Evolutionary conservation across 768 basidiomycete genomes (phyloP).

Genomic region (Cantharellus cinnabarinus): DNA sequence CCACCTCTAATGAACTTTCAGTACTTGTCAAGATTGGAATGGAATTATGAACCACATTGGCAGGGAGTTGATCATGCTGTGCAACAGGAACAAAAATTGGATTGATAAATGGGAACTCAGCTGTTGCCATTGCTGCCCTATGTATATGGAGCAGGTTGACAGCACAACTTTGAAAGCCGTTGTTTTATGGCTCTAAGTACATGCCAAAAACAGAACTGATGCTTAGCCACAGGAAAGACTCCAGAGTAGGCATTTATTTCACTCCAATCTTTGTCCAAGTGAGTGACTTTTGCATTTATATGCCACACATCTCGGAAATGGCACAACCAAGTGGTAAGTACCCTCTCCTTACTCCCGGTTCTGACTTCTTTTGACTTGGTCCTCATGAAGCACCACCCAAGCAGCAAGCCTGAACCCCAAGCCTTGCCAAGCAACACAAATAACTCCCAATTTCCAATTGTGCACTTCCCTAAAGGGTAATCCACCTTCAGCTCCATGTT

Average conservation of each 20-base stretch:
- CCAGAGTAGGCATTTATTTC: conserved; percentile 17
- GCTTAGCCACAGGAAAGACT: conserved; percentile 17
- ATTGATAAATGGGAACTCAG: conserved; percentile 16
- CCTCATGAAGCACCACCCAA: conserved; percentile 15
- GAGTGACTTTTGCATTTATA: conserved; percentile 12
- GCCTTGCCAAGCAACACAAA: conserved; percentile 19
- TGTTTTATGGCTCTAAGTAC: conserved; percentile 15
- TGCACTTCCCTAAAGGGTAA: conserved; percentile 14
- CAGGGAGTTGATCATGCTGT: conserved; percentile 8
- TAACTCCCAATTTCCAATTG: conserved; percentile 2
- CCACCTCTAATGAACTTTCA: too few relatives aligned
- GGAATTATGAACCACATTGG: too few relatives aligned
- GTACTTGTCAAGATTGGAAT: too few relatives aligned
- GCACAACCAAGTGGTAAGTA: conserved; percentile 13
- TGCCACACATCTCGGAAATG: conserved; percentile 13
- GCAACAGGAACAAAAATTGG: conserved; percentile 12
- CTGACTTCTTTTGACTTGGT: not conserved
- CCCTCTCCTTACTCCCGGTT: not conserved
- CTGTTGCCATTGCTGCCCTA: conserved; percentile 11
- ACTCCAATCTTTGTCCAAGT: conserved; percentile 18
- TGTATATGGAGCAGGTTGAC: conserved; percentile 15
- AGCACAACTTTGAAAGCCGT: conserved; percentile 13
- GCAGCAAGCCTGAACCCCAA: conserved; percentile 17
- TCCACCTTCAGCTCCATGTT: conserved; percentile 17
- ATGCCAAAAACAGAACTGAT: conserved; percentile 24